Base-by-base conservation (phyloP, 208 protist species). In the Acanthamoeba polyphaga region DNA sequence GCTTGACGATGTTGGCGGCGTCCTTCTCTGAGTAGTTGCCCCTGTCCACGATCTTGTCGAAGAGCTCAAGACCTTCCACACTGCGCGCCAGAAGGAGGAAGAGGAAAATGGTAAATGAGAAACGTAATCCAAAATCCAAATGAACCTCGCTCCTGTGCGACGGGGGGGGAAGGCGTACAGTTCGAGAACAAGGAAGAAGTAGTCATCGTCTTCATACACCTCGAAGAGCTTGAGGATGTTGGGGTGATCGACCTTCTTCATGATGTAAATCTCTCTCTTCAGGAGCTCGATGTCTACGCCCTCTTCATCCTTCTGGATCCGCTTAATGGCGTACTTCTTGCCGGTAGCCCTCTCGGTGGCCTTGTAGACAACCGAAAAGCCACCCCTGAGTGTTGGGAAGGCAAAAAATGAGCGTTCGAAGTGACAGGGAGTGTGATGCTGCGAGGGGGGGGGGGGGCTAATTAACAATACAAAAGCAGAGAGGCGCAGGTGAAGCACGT, bases 41-140 rank as follows among this genome's bases (percentile, higher is more conserved):
- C 64, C 97, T 93, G 51, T 96, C 70, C 8, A 98, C 95, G 78
- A 98, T 98, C 43, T 96, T 96, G 95, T 98, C 98, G 95, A 98
- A 98, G 24, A 98, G 80, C 95, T 98, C 98, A 3, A 98, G 97
- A 60, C 97, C 97, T 53, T 92, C 95, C 19, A 98, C 96, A 70
- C 91, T 94, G 88, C 3, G 24, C 66, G 7, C n/a, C 49, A n/a
- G 72, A 43, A 68, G 58, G 32, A 68, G 58, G 13, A 78, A 93
- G 49, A 78, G 8, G 43, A 46, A 4, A 46, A 46, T 46, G 43
- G 43, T 53, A 24, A 13, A 70, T 53, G 6, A 3, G 3, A 38
- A 93, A 93, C 3, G 6, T 4, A 78, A 29, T 2, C 15, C 19
- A 80, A 53, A 93, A 46, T 4, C 43, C 1, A 46, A 46, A 4